Conservation (phyloP, 371 early-diverging fungal genomes). For the Nematocida ironsii region DNA sequence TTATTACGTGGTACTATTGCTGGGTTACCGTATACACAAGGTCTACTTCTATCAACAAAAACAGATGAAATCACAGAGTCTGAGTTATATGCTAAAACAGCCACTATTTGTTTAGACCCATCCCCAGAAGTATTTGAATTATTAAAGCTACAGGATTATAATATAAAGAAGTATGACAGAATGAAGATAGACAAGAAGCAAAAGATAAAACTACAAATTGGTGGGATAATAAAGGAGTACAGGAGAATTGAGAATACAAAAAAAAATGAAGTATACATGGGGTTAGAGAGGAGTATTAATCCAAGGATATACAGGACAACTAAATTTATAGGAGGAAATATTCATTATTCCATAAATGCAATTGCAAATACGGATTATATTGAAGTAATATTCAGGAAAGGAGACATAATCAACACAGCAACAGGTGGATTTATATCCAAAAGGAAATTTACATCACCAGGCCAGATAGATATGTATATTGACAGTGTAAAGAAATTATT, state of each 20-base stretch:
- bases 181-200: conserved; percentile 26
- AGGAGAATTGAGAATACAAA: not conserved
- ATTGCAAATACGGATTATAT: conserved; percentile 46
- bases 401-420: conserved; percentile 52
- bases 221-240: conserved; percentile 47
- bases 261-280: conserved; percentile 38
- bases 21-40: conserved; percentile 32
- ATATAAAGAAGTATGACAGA: conserved; percentile 28
- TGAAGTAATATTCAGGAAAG: conserved; percentile 51
- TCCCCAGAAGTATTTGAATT: conserved; percentile 50
- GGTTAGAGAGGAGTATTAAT: conserved; percentile 23
- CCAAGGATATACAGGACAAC: conserved; percentile 43
- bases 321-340: conserved; percentile 40
- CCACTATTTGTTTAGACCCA: conserved; percentile 42
- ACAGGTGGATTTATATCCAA: conserved; percentile 38
- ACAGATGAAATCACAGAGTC: conserved; percentile 29
- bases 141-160: conserved; percentile 49
- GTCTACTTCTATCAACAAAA: conserved; percentile 30
- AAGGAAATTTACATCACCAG: conserved; percentile 48
- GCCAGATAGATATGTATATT: conserved; percentile 53
- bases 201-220: conserved; percentile 44
- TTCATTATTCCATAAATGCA: conserved; percentile 54
- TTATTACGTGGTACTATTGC: conserved; percentile 25
- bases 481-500: conserved; percentile 46
- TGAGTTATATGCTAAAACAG: conserved; percentile 31